phyloP scores from a whole-genome alignment of 768 basidiomycete species.

The Cystobasidium ongulense region DNA sequence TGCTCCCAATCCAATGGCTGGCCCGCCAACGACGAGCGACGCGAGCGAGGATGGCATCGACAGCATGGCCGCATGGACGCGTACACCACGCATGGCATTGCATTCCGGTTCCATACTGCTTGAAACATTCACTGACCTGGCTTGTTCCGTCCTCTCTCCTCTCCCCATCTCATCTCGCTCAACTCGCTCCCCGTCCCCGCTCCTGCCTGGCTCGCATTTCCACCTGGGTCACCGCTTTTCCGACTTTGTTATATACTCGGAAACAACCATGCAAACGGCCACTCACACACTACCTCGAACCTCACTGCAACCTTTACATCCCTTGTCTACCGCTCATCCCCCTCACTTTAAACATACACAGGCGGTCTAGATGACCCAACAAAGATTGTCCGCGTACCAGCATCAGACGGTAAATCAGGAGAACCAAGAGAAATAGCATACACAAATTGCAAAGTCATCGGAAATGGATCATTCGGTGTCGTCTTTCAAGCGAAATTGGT shows the following conservation, averaged over 20 bases:
- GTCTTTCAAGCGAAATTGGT: constrained; percentile 55
- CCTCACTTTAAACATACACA: neutral
- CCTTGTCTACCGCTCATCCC: neutral
- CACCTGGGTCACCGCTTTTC: neutral
- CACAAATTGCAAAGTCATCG: constrained; percentile 95
- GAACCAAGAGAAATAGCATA: constrained; percentile 80
- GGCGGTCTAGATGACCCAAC: constrained; percentile 72
- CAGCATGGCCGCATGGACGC: neutral
- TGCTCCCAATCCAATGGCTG: neutral
- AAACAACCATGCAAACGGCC: neutral
- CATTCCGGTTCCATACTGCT: too few relatives aligned
- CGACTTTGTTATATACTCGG: neutral
- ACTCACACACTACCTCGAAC: too few relatives aligned
- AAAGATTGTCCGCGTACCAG: constrained; percentile 88
- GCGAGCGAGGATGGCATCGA: neutral
- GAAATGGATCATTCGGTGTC: constrained; percentile 98
- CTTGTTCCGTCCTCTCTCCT: neutral
- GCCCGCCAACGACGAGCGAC: too few relatives aligned
- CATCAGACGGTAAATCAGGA: constrained; percentile 87
- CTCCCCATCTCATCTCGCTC: neutral
- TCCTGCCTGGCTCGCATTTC: neutral
- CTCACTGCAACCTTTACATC: neutral
- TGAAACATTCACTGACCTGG: neutral
- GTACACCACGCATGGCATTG: too few relatives aligned
- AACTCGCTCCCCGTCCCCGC: neutral